These are phyloP conservation scores for Takakia lepidozioides DNA, from an alignment of 225 moss, liverwort and hornwort species.

Conservation along the genomic window DNA sequence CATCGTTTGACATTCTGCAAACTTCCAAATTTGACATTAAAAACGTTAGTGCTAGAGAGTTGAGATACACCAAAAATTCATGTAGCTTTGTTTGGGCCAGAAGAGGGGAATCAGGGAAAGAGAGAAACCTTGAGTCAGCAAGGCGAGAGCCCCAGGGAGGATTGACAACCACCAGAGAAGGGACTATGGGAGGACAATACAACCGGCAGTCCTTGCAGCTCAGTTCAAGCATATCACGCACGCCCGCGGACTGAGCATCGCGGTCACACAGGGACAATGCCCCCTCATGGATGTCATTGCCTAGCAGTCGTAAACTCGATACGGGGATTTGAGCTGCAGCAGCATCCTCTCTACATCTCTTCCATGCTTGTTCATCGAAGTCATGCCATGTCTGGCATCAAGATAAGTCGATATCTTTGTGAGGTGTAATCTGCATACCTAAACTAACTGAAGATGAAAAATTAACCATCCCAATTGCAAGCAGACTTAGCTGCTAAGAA, in stretches of 20 bases:
- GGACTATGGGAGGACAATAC: constrained; percentile 47
- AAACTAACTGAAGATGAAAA: too few species aligned
- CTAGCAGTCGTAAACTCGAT: constrained; percentile 41
- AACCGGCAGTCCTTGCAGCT: constrained; percentile 59
- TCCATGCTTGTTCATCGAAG: constrained; percentile 44
- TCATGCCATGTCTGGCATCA: constrained; percentile 80
- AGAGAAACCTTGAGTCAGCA: constrained; percentile 46
- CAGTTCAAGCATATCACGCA: constrained; percentile 61
- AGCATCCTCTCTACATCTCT: constrained; percentile 53
- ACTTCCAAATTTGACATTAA: neutral
- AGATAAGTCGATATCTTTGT: too few species aligned
- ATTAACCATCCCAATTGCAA: too few species aligned
- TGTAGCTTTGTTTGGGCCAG: too few species aligned
- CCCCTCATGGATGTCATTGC: constrained; percentile 86
- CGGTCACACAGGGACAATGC: constrained; percentile 58
- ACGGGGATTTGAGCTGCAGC: constrained; percentile 33
- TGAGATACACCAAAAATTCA: too few species aligned
- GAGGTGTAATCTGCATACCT: too few species aligned
- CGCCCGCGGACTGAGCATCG: constrained; percentile 69
- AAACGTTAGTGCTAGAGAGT: too few species aligned
- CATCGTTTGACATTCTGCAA: neutral
- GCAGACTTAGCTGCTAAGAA: too few species aligned
- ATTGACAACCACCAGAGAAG: constrained; percentile 74
- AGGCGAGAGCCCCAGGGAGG: constrained; percentile 78
- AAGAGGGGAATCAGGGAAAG: neutral